Evolutionary conservation across 805 yeast species (phyloP).

Genomic region (Myxozyma mucilagina): DNA sequence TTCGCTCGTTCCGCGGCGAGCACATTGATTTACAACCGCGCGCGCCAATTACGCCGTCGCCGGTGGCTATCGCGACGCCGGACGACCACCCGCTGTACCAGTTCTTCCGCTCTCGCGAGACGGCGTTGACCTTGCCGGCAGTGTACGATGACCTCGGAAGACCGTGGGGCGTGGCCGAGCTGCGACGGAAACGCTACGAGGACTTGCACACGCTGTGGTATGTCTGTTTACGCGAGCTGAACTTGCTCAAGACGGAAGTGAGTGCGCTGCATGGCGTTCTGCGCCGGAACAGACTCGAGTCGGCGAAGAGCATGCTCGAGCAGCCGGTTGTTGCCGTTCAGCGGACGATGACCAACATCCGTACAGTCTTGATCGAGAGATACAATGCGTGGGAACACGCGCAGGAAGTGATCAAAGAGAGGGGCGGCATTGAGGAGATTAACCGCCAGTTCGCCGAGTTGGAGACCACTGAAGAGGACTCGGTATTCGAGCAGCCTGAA

Average conservation of each 20-base stretch:
- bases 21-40: slow-evolving; percentile 26
- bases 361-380: slow-evolving; percentile 85
- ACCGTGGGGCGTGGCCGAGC: slow-evolving; percentile 84
- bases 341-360: slow-evolving; percentile 62
- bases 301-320: slow-evolving; percentile 44
- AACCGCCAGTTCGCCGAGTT: background rate
- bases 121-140: slow-evolving; percentile 58
- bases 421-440: background rate
- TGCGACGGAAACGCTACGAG: slow-evolving; percentile 86
- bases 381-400: slow-evolving; percentile 68
- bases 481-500: too few species aligned
- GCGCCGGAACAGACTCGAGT: slow-evolving; percentile 35
- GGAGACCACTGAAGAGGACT: background rate
- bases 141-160: slow-evolving; percentile 55
- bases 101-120: slow-evolving; percentile 57
- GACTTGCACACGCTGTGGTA: slow-evolving; percentile 94
- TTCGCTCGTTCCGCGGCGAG: slow-evolving; percentile 16
- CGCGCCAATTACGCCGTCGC: slow-evolving; percentile 87
- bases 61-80: slow-evolving; percentile 58
- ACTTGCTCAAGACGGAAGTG: slow-evolving; percentile 71
- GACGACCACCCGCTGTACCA: slow-evolving; percentile 96
- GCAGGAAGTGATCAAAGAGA: background rate
- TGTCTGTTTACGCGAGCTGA: slow-evolving; percentile 77
- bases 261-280: slow-evolving; percentile 51
- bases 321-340: slow-evolving; percentile 7